A percentile compares a stretch with the other conserved stretches of the same genome.
phyloP scores from a whole-genome alignment of 805 yeast genomes.

The Saccharomycopsis fibuligera region DNA sequence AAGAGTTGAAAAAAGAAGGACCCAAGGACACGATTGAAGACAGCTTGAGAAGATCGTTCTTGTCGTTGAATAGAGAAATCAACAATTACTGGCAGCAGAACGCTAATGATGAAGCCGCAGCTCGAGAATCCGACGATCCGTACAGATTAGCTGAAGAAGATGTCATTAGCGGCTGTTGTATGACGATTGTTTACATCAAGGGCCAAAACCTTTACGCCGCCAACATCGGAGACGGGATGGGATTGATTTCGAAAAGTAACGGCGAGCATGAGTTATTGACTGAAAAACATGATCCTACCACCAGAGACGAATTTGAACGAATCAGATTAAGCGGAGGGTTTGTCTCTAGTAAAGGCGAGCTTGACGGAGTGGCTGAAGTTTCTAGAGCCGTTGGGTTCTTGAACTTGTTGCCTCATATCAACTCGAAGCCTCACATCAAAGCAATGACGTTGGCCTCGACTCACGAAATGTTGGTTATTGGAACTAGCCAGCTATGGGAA shows the following conservation, averaged over 20 bases:
- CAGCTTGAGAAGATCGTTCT: slow-evolving; percentile 77
- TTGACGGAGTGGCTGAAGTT: slow-evolving; percentile 76
- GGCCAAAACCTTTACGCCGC: slow-evolving; percentile 71
- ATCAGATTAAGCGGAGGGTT: slow-evolving; percentile 89
- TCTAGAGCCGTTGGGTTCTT: slow-evolving; percentile 92
- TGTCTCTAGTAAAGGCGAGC: slow-evolving; percentile 75
- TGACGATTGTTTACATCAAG: slow-evolving; percentile 72
- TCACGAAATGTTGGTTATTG: slow-evolving; percentile 83
- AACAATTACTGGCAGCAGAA: slow-evolving; percentile 36
- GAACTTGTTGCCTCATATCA: slow-evolving; percentile 78
- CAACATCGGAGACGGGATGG: slow-evolving; percentile 86
- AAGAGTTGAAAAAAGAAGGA: slow-evolving; percentile 48
- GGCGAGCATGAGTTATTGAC: slow-evolving; percentile 76
- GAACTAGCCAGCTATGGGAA: slow-evolving; percentile 83
- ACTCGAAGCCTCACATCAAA: slow-evolving; percentile 78
- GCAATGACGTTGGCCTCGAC: slow-evolving; percentile 52
- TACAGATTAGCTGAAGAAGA: slow-evolving; percentile 45
- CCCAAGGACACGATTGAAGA: slow-evolving; percentile 50
- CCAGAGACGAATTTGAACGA: slow-evolving; percentile 70
- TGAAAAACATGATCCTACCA: slow-evolving; percentile 78
- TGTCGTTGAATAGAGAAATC: slow-evolving; percentile 74
- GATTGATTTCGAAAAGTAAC: slow-evolving; percentile 67
- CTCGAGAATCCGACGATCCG: slow-evolving; percentile 22
- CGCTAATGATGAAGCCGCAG: slow-evolving; percentile 6
- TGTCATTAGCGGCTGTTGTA: slow-evolving; percentile 74